A percentile compares a stretch with the other conserved stretches of the same genome.
Conservation (phyloP, 2,329 filamentous ascomycete species). For the Phialemoniopsis sp. region DNA sequence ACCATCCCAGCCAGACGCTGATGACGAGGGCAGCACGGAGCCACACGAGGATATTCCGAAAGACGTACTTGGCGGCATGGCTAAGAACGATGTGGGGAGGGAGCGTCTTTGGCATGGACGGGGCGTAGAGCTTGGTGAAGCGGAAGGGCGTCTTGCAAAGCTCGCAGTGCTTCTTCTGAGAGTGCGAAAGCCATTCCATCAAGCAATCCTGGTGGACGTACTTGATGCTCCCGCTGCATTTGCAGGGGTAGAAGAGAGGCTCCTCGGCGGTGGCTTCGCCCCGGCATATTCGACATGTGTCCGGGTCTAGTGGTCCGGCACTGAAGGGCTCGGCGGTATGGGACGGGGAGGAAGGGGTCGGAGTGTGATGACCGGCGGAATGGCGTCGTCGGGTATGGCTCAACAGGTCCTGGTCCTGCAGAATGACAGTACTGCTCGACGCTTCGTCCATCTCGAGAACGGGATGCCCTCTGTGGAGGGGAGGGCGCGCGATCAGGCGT, state of each 20-base stretch:
- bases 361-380: constrained; percentile 1
- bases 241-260: constrained; percentile 94
- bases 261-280: constrained; percentile 80
- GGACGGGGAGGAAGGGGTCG: not conserved
- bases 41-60: constrained; percentile 72
- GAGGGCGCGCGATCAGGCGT: too few species aligned
- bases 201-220: constrained; percentile 96
- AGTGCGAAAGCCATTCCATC: constrained; percentile 98
- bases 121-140: constrained; percentile 96
- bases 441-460: too few species aligned
- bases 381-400: not conserved
- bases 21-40: constrained; percentile 73
- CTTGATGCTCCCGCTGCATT: constrained; percentile 98
- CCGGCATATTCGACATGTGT: constrained; percentile 96
- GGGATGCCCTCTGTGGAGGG: too few species aligned
- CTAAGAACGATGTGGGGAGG: constrained; percentile 77
- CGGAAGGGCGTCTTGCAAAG: constrained; percentile 97
- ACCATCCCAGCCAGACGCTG: constrained; percentile 81
- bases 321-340: too few species aligned
- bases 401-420: too few species aligned
- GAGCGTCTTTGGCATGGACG: constrained; percentile 83
- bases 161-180: constrained; percentile 99
- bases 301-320: constrained; percentile 41
- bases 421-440: too few species aligned
- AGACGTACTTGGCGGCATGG: constrained; percentile 69